Base-by-base conservation (phyloP, 345 rosid genomes). In the Syzygium grande region DNA sequence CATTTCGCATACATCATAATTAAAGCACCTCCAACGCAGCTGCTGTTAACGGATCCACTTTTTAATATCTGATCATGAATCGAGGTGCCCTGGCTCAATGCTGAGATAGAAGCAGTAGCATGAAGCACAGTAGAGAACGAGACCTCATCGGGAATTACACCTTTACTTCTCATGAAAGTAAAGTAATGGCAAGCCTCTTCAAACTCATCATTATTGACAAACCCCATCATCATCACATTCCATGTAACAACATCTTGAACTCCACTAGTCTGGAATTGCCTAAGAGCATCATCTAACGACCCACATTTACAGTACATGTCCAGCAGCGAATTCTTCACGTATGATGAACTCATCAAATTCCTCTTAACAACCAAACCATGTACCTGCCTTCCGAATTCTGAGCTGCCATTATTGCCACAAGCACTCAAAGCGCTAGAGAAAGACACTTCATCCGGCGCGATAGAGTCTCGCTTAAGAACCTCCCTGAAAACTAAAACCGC, bases 1-100 rank as follows among this genome's bases (percentile, higher is more conserved):
- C 95, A 89, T 87, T 93, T 93, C 5, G 94, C 89, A 85, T 93
- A 90, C 94, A 91, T 93, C 53, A 90, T 92, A 86, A 93, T 91
- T 88, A 92, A 85, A n/a, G 92, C 91, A 87, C 90, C 88, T 9
- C 88, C 68, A 43, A 93, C 86, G 59, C 87, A 87, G 38, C 54
- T 59, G 86, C 89, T 88, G 12, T 52, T 91, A 27, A 34, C 58
- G 85, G 90, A 86, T 77, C 94, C 94, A 53, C 88, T 53, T 85
- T 91, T 92, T 51, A 92, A 87, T n/a, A 91, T 88, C 85, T 87
- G 95, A 85, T 78, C 86, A 80, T 93, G 93, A 22, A 92, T 51
- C 34, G 84, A 85, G 49, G 88, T 83, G 23, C 94, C 94, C 83
- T 89, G 91, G 86, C 63, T 84, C 63, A 89, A 29, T 17, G 89